A percentile compares a stretch with the other conserved stretches of the same genome.
phyloP scores from a whole-genome alignment of 768 basidiomycete genomes.

The Boletus rubropictus region DNA sequence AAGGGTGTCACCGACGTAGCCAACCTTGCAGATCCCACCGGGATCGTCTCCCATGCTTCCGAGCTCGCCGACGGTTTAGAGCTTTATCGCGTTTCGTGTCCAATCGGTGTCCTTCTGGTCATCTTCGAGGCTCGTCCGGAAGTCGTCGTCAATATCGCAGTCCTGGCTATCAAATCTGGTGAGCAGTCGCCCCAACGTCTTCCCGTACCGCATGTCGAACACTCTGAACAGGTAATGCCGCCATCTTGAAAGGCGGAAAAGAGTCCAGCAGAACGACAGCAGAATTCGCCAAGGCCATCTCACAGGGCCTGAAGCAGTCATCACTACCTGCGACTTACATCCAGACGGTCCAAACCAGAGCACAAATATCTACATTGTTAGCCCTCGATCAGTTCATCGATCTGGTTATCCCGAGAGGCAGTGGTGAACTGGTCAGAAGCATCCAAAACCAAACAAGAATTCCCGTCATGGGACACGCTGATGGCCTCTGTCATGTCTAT shows the following conservation, averaged over 20 bases:
- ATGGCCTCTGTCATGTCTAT: conserved; percentile 89
- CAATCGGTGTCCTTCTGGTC: conserved; percentile 91
- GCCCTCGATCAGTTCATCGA: conserved; percentile 90
- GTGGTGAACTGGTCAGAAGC: conserved; percentile 79
- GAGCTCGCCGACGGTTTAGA: conserved; percentile 83
- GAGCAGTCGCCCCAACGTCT: conserved; percentile 19
- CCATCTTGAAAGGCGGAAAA: conserved; percentile 96
- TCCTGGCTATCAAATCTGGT: conserved; percentile 96
- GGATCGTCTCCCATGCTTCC: conserved; percentile 81
- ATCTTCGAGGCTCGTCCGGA: conserved; percentile 98
- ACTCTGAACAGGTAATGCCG: conserved; percentile 72
- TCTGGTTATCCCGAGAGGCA: conserved; percentile 93
- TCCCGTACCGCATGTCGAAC: neutral
- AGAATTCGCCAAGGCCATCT: conserved; percentile 75
- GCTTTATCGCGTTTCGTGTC: conserved; percentile 90
- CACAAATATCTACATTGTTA: conserved; percentile 84
- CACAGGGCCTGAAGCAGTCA: conserved; percentile 67
- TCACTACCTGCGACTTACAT: conserved; percentile 75
- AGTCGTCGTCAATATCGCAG: conserved; percentile 95
- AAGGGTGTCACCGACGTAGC: conserved; percentile 88
- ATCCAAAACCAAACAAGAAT: conserved; percentile 91
- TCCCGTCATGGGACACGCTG: conserved; percentile 98
- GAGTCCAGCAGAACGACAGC: conserved; percentile 81
- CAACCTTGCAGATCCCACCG: conserved; percentile 79
- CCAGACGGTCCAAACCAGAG: conserved; percentile 86